phyloP scores from a whole-genome alignment of 768 basidiomycete species.

The Lactifluus volemus region DNA sequence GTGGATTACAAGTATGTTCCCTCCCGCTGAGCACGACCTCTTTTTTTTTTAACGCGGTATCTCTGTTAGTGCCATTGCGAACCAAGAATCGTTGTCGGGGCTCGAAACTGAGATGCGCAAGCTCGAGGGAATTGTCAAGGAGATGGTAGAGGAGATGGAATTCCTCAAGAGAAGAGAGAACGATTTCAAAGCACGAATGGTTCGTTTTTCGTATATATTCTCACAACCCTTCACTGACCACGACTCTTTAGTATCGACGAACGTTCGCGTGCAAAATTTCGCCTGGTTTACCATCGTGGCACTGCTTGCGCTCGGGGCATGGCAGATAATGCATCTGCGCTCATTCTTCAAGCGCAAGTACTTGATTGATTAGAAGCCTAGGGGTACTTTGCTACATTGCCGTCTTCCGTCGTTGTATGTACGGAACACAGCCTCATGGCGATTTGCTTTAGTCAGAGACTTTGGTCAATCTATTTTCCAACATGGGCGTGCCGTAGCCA shows the following conservation, averaged over 20 bases:
- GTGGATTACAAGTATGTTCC: slow-evolving; percentile 91
- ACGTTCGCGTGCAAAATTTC: slow-evolving; percentile 85
- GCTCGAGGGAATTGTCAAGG: slow-evolving; percentile 88
- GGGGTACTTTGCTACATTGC: not conserved
- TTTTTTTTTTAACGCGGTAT: not conserved
- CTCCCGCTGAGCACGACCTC: not conserved
- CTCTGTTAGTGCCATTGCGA: slow-evolving; percentile 79
- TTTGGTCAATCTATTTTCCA: not conserved
- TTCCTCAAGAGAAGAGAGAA: slow-evolving; percentile 90
- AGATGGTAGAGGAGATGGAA: slow-evolving; percentile 87
- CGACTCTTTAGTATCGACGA: slow-evolving; percentile 68
- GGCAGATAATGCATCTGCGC: slow-evolving; percentile 93
- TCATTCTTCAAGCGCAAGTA: slow-evolving; percentile 96
- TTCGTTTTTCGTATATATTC: slow-evolving; percentile 32
- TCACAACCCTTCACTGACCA: not conserved
- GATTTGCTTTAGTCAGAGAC: not conserved
- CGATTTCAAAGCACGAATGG: slow-evolving; percentile 83
- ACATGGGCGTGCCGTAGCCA: not conserved
- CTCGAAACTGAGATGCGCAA: slow-evolving; percentile 99
- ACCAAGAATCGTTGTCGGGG: slow-evolving; percentile 91
- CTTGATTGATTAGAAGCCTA: slow-evolving; percentile 57
- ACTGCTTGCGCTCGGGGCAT: slow-evolving; percentile 72
- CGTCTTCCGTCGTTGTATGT: not conserved
- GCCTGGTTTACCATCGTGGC: slow-evolving; percentile 81
- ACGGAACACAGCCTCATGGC: not conserved